A percentile compares a stretch with the other conserved stretches of the same genome.
Evolutionary conservation across 208 protist genomes (phyloP).

Genomic region (Trypanosoma conorhini): DNA sequence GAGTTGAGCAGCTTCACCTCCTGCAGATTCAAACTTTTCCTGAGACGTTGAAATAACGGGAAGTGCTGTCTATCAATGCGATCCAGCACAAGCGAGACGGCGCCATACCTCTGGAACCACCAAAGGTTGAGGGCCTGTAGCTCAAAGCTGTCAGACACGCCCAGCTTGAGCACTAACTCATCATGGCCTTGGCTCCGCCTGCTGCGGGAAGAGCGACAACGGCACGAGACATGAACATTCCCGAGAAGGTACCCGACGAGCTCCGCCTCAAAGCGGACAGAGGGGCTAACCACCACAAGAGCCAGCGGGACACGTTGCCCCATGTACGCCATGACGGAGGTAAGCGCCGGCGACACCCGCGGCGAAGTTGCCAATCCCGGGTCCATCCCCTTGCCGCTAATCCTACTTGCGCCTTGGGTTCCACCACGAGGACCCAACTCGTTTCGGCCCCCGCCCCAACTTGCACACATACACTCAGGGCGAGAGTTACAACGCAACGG

Average conservation of each 20-base stretch:
- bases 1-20: constrained; percentile 52
- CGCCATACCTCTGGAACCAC: constrained; percentile 78
- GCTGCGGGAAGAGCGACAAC: background rate
- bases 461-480: background rate
- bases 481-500: background rate
- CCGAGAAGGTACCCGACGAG: constrained; percentile 29
- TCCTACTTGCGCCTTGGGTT: background rate
- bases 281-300: constrained; percentile 20
- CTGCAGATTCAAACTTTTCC: constrained; percentile 40
- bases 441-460: background rate
- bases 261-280: constrained; percentile 19
- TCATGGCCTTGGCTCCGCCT: background rate
- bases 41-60: constrained; percentile 47
- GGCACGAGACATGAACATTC: constrained; percentile 37
- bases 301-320: constrained; percentile 19
- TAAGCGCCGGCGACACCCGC: background rate
- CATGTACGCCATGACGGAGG: constrained; percentile 44
- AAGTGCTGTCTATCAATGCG: constrained; percentile 49
- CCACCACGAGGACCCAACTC: background rate
- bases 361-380: background rate
- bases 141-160: constrained; percentile 11
- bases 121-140: constrained; percentile 38
- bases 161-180: constrained; percentile 11
- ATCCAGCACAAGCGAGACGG: constrained; percentile 54
- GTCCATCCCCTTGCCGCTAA: background rate